A percentile compares a stretch with the other conserved stretches of the same genome.
phyloP scores from a whole-genome alignment of 495 filamentous ascomycete species.

The Tuber umbilicatum region DNA sequence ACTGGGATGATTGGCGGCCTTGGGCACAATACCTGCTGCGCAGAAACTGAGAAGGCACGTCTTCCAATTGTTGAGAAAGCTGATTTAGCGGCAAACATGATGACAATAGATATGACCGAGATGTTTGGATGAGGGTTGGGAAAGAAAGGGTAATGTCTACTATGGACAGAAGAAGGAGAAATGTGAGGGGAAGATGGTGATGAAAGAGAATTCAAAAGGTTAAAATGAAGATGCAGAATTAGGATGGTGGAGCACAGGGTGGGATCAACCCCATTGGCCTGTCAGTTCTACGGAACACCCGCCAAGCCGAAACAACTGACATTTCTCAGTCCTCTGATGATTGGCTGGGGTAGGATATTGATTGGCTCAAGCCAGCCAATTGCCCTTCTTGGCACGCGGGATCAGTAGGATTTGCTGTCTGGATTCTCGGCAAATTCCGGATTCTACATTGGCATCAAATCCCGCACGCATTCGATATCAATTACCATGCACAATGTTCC shows the following conservation, averaged over 20 bases:
- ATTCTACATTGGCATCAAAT: constrained; percentile 2
- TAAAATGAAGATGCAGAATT: constrained; percentile 8
- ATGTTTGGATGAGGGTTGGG: constrained; percentile 8
- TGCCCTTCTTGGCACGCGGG: neutral
- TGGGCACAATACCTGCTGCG: constrained; percentile 63
- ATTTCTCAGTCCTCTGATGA: neutral
- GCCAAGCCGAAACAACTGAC: constrained; percentile 1
- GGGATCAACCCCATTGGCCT: neutral
- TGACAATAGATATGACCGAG: constrained; percentile 37
- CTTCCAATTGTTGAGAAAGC: constrained; percentile 68
- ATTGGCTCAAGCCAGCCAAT: neutral
- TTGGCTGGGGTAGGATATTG: neutral
- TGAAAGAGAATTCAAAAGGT: constrained; percentile 12
- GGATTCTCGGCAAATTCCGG: neutral
- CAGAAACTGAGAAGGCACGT: constrained; percentile 89
- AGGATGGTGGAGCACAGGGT: neutral
- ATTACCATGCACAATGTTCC: neutral
- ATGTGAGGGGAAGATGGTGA: constrained; percentile 5
- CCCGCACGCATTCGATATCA: neutral
- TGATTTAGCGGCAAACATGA: constrained; percentile 71
- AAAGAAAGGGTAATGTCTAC: constrained; percentile 8
- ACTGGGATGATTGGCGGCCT: constrained; percentile 15
- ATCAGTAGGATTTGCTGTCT: neutral
- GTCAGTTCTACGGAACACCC: neutral
- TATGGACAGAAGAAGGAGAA: constrained; percentile 13